Evolutionary conservation across 805 yeast species (phyloP).

Genomic region (Candida michaelii): DNA sequence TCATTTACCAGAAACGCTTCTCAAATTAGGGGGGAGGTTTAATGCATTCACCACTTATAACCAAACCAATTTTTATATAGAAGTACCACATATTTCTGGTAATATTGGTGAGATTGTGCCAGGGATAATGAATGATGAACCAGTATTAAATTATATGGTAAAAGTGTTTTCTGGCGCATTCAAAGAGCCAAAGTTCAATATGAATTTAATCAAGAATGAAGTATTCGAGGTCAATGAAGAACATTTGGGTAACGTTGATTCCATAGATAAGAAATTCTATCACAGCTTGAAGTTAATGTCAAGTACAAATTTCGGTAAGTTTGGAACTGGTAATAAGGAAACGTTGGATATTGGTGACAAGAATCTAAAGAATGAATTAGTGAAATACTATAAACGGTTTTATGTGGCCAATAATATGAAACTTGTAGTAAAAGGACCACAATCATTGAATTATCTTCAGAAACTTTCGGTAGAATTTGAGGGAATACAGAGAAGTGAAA

Average conservation of each 20-base stretch:
- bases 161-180: conserved; percentile 53
- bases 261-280: conserved; percentile 47
- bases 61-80: conserved; percentile 62
- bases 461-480: conserved; percentile 49
- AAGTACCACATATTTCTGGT: conserved; percentile 44
- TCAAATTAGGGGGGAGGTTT: conserved; percentile 52
- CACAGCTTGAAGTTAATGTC: conserved; percentile 58
- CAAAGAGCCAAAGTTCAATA: conserved; percentile 49
- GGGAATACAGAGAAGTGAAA: conserved; percentile 19
- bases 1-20: conserved; percentile 43
- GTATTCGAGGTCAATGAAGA: conserved; percentile 65
- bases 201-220: conserved; percentile 46
- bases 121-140: conserved; percentile 22
- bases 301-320: conserved; percentile 56
- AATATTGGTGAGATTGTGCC: conserved; percentile 22
- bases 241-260: conserved; percentile 53
- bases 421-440: conserved; percentile 64
- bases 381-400: conserved; percentile 39
- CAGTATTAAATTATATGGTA: conserved; percentile 47
- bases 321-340: conserved; percentile 62
- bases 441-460: conserved; percentile 56
- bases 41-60: conserved; percentile 75
- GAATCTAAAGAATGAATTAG: conserved; percentile 34
- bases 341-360: conserved; percentile 44
- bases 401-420: conserved; percentile 53